Conservation (phyloP, 2,329 filamentous ascomycete genomes). For the Talaromyces funiculosus region DNA sequence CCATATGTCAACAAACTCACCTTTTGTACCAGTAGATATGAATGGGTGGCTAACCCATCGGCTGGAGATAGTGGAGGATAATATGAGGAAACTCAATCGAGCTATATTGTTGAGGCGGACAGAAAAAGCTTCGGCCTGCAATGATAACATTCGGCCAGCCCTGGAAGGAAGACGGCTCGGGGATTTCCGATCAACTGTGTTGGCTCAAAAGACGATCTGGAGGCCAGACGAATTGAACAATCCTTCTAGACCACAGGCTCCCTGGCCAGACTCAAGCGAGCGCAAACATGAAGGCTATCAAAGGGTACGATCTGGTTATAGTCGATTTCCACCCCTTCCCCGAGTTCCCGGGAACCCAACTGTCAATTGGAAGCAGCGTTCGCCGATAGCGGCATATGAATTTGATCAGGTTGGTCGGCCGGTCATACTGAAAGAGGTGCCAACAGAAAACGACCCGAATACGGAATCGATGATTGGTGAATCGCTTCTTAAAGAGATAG, state of each 20-base stretch:
- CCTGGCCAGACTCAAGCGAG: slow-evolving; percentile 28
- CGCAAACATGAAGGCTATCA: slow-evolving; percentile 29
- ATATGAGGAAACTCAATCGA: not conserved
- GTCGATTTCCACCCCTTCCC: slow-evolving; percentile 28
- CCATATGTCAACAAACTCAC: slow-evolving; percentile 22
- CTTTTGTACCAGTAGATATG: slow-evolving; percentile 17
- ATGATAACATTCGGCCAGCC: slow-evolving; percentile 9
- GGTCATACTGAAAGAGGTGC: slow-evolving; percentile 5
- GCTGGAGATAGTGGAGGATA: not conserved
- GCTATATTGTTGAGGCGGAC: slow-evolving; percentile 11
- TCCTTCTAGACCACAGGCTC: slow-evolving; percentile 17
- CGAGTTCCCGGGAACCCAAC: slow-evolving; percentile 27
- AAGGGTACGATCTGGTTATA: slow-evolving; percentile 24
- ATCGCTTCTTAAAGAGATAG: slow-evolving; percentile 16
- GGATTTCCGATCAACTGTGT: slow-evolving; percentile 23
- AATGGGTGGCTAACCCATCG: slow-evolving; percentile 10
- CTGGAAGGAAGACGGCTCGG: slow-evolving; percentile 20
- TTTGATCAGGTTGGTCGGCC: slow-evolving; percentile 21
- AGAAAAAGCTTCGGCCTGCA: slow-evolving; percentile 1
- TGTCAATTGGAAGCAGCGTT: slow-evolving; percentile 28
- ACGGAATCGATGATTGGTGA: slow-evolving; percentile 16
- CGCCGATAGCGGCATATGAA: slow-evolving; percentile 17
- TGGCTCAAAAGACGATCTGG: slow-evolving; percentile 27
- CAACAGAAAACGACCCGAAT: slow-evolving; percentile 12
- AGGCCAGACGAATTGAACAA: slow-evolving; percentile 11